Evolutionary conservation across 2,329 filamentous ascomycete genomes (phyloP).

Genomic region (Metarhizium anisopliae): DNA sequence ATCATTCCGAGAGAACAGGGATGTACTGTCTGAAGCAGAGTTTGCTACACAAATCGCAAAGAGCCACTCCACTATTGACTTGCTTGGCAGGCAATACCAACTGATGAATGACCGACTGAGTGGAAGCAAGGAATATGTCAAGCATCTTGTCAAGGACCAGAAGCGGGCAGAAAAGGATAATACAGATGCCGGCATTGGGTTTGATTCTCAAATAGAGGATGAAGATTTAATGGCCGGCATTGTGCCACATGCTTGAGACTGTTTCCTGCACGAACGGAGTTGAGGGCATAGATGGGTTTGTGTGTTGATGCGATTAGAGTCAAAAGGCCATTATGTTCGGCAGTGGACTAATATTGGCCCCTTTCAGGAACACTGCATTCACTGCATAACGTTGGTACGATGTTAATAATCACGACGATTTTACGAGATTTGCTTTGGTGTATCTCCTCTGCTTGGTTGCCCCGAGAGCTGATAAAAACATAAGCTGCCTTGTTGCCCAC

Average conservation of each 20-base stretch:
- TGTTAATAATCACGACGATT: not conserved
- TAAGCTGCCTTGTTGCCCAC: too few species aligned
- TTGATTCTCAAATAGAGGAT: constrained; percentile 44
- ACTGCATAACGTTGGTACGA: not conserved
- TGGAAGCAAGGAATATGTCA: constrained; percentile 48
- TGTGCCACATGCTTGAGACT: constrained; percentile 11
- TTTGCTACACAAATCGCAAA: constrained; percentile 38
- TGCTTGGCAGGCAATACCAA: constrained; percentile 38
- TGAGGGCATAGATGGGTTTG: not conserved
- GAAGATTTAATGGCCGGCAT: constrained; percentile 51
- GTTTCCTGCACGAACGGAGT: not conserved
- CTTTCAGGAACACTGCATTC: not conserved
- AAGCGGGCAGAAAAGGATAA: constrained; percentile 36
- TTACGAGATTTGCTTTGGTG: not conserved
- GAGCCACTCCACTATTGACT: constrained; percentile 32
- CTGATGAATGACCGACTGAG: constrained; percentile 45
- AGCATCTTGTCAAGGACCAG: constrained; percentile 35
- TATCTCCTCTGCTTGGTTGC: too few species aligned
- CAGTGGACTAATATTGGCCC: not conserved
- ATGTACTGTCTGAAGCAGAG: constrained; percentile 38
- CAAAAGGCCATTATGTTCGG: not conserved
- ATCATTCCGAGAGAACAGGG: constrained; percentile 35
- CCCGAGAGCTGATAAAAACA: too few species aligned
- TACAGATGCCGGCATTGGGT: constrained; percentile 26
- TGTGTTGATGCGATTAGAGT: not conserved